Evolutionary conservation across 78 protist species (phyloP).

Genomic region (Speleostelium caveatum): DNA sequence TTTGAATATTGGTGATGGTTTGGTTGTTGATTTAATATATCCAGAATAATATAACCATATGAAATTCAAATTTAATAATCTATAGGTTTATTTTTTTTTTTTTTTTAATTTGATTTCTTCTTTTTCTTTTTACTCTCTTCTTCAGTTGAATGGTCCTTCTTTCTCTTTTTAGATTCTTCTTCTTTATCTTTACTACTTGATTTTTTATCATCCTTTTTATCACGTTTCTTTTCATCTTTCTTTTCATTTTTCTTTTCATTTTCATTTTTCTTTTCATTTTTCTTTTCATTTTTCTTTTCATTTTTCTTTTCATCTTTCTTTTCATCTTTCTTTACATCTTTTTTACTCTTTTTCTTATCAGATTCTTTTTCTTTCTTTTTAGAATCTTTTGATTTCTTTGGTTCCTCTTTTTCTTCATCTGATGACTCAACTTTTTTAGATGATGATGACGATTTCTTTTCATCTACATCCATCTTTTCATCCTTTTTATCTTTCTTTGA

Average conservation of each 20-base stretch:
- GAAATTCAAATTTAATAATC: too few species aligned
- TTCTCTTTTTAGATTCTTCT: neutral
- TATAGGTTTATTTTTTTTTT: too few species aligned
- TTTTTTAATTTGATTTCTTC: slow-evolving; percentile 19
- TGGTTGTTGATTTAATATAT: too few species aligned
- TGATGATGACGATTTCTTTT: neutral
- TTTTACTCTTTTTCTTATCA: neutral
- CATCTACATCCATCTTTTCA: neutral
- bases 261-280: too few species aligned
- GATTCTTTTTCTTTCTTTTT: too few species aligned
- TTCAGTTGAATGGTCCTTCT: neutral
- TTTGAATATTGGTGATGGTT: too few species aligned
- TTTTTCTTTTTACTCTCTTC: slow-evolving; percentile 26
- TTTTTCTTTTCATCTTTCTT: too few species aligned
- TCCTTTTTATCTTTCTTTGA: neutral
- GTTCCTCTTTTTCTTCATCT: slow-evolving; percentile 27
- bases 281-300: slow-evolving; percentile 4
- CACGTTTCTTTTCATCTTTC: neutral
- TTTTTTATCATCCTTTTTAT: neutral
- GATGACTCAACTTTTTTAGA: slow-evolving; percentile 35
- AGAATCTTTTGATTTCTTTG: too few species aligned
- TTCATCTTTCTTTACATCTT: too few species aligned
- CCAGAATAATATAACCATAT: too few species aligned
- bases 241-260: too few species aligned
- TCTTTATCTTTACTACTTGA: neutral